A percentile compares a stretch with the other conserved stretches of the same genome.
These are phyloP conservation scores for Zoysia matrella DNA, from an alignment of 202 grass and related monocot species.

Conservation along the genomic window DNA sequence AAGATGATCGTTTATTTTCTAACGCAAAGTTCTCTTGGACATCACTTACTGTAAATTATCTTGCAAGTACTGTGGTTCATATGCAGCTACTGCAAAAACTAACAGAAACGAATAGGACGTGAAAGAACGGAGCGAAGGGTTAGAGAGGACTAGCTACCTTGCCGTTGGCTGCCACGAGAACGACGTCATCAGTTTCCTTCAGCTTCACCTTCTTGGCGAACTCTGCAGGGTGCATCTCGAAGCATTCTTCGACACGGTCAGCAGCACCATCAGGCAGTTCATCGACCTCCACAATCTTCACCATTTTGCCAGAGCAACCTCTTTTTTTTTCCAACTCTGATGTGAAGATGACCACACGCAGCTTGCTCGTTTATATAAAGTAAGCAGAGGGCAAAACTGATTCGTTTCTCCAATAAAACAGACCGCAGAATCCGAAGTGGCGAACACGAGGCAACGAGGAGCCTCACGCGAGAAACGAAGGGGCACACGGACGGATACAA, in stretches of 20 bases:
- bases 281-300: conserved; percentile 36
- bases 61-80: background rate
- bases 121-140: background rate
- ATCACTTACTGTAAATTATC: background rate
- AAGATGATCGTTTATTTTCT: background rate
- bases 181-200: conserved; percentile 50
- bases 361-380: conserved; percentile 31
- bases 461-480: conserved; percentile 32
- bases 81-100: background rate
- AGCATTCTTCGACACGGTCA: conserved; percentile 49
- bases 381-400: conserved; percentile 25
- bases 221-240: conserved; percentile 49
- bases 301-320: background rate
- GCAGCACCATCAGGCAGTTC: background rate
- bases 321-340: background rate
- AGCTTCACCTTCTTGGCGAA: conserved; percentile 47
- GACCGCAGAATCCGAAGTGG: conserved; percentile 41
- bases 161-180: conserved; percentile 60
- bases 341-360: background rate
- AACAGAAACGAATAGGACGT: background rate
- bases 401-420: conserved; percentile 14
- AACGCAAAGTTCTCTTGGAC: background rate
- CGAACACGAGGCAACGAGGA: conserved; percentile 24
- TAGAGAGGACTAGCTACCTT: conserved; percentile 23
- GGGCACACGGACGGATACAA: background rate